Evolutionary conservation across 139 green algal species (phyloP), one percentile per base, ranked within the genome.

Genomic region (Chlamydomonas incerta): DNA sequence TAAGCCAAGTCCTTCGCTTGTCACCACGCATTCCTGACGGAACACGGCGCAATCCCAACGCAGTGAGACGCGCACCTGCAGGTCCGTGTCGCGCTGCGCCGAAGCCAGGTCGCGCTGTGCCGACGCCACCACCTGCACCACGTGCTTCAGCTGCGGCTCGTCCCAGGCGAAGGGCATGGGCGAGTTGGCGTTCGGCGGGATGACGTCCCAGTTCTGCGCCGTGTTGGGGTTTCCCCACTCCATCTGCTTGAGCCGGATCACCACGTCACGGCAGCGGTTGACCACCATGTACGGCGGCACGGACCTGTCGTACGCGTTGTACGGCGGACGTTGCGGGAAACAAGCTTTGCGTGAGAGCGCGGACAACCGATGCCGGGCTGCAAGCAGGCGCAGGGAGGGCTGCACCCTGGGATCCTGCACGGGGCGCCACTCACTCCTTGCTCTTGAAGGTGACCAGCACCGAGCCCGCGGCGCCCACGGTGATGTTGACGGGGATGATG

Each of bases 401-500:
- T n/a, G n/a, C n/a, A n/a, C n/a, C n/a, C n/a, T n/a, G n/a, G n/a
- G n/a, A n/a, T n/a, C n/a, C n/a, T n/a, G n/a, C n/a, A n/a, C n/a
- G n/a, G n/a, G n/a, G n/a, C n/a, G n/a, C 6, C 41, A 55, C 88
- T 18, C 77, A 90, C 67, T 90, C 91, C 89, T 90, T 87, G 76
- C 83, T 90, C 84, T 94, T 92, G 55, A 94, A 74, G 3, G 92
- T 93, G 60, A 95, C 74, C 15, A 95, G 86, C 47, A 93, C 88
- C 18, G 65, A 83, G 88, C 94, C 92, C 46, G 92, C 94, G 24
- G 90, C 74, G 10, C 95, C 95, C 26, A 98, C 95, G 1, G 93
- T 97, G 70, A 94, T 95, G 88, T 95, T 97, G 86, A 97, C 92
- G 21, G 95, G 95, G 68, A 98, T 95, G 88, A 97, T 98, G 50